Evolutionary conservation across 2,329 filamentous ascomycete species (phyloP).

Genomic region (Curvularia hawaiiensis): DNA sequence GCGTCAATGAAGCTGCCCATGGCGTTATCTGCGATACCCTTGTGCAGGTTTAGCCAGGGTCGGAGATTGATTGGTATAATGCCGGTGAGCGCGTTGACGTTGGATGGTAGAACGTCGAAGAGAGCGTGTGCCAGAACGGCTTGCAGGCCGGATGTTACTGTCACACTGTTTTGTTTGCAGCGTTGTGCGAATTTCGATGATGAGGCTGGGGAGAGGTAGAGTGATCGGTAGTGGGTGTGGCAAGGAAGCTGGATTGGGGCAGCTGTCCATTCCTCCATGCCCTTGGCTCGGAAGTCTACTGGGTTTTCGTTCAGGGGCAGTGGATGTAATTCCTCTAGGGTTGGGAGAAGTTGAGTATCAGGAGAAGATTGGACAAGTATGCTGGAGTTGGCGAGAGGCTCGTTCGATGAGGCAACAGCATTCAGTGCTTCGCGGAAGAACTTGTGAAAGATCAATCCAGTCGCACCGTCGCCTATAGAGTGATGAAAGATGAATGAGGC

Average conservation of each 20-base stretch:
- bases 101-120: slow-evolving; percentile 38
- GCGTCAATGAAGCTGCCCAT: slow-evolving; percentile 21
- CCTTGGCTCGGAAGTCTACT: not conserved
- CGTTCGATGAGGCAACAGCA: not conserved
- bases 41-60: slow-evolving; percentile 21
- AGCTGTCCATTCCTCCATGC: slow-evolving; percentile 31
- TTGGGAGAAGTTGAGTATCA: slow-evolving; percentile 40
- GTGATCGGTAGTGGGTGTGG: slow-evolving; percentile 32
- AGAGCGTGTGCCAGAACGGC: slow-evolving; percentile 44
- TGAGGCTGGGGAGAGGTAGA: slow-evolving; percentile 37
- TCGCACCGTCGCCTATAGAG: slow-evolving; percentile 51
- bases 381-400: slow-evolving; percentile 15
- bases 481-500: slow-evolving; percentile 54
- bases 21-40: slow-evolving; percentile 32
- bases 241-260: slow-evolving; percentile 20
- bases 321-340: slow-evolving; percentile 48
- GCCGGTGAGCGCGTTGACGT: slow-evolving; percentile 37
- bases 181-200: slow-evolving; percentile 33
- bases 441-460: slow-evolving; percentile 51
- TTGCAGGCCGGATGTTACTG: slow-evolving; percentile 47
- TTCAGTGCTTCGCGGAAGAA: slow-evolving; percentile 46
- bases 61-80: slow-evolving; percentile 46
- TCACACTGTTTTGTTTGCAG: slow-evolving; percentile 44
- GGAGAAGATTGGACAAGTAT: not conserved
- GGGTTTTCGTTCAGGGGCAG: slow-evolving; percentile 35